Conservation (phyloP, 1,284 basidiomycete species). For the Cutaneotrichosporon sp. region DNA sequence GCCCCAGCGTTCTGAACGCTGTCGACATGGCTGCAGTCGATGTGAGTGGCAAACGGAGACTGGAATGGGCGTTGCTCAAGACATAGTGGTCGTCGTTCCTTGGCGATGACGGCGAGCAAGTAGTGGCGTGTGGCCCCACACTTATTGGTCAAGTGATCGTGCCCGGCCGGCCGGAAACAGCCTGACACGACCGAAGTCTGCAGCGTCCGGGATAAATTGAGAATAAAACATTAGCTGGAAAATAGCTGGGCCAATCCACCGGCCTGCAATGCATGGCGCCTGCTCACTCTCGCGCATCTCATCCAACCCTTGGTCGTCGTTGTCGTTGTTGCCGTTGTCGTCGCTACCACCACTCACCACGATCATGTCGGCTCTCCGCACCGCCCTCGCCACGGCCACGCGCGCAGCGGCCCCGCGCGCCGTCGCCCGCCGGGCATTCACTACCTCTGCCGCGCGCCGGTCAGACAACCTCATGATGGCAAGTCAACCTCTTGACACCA, state of each 20-base stretch:
- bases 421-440: conserved; percentile 48
- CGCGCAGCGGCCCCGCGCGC: conserved; percentile 23
- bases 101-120: no score
- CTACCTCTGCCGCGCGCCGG: conserved; percentile 50
- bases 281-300: background rate
- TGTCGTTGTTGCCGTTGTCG: conserved; percentile 1
- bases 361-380: conserved; percentile 39
- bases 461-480: conserved; percentile 63
- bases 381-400: conserved; percentile 28
- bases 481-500: conserved; percentile 29
- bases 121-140: no score
- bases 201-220: no score
- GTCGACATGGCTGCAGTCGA: background rate
- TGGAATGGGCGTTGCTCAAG: no score
- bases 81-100: no score
- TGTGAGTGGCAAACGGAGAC: no score
- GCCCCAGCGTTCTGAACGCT: background rate
- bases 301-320: conserved; percentile 1
- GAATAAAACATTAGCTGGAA: no score
- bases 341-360: conserved; percentile 2
- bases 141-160: no score
- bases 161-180: no score
- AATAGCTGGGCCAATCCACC: no score
- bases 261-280: background rate
- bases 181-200: no score